Evolutionary conservation across 768 basidiomycete genomes (phyloP).

Genomic region (Auricularia heimuer): DNA sequence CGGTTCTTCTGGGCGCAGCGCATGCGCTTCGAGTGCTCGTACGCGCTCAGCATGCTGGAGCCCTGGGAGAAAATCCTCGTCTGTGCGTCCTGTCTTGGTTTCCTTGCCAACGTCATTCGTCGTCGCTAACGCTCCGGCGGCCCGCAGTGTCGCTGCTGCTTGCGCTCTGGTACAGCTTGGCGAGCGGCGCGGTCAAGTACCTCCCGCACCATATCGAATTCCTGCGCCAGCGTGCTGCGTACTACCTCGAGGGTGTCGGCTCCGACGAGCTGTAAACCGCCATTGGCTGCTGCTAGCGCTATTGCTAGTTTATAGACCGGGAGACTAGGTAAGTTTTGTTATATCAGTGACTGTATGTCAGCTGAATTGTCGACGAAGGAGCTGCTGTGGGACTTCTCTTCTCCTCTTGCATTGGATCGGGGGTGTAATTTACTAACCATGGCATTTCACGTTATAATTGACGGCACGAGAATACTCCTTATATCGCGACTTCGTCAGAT

Average conservation of each 20-base stretch:
- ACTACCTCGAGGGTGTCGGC: slow-evolving; percentile 35
- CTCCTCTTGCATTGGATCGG: no score
- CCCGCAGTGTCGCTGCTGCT: neutral
- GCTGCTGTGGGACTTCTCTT: no score
- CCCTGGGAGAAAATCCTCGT: slow-evolving; percentile 59
- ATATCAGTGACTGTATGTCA: no score
- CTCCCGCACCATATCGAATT: slow-evolving; percentile 47
- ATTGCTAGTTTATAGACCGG: no score
- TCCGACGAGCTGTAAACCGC: neutral
- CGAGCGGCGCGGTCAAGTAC: slow-evolving; percentile 44
- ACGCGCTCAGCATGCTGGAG: slow-evolving; percentile 51
- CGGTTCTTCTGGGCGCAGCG: slow-evolving; percentile 41
- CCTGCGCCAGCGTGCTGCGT: slow-evolving; percentile 43
- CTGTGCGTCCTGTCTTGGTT: slow-evolving; percentile 29
- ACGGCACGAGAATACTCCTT: no score
- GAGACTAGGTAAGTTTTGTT: no score
- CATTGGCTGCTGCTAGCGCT: no score
- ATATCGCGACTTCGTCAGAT: no score
- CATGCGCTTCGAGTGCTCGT: slow-evolving; percentile 49
- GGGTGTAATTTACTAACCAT: no score
- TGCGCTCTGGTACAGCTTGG: slow-evolving; percentile 32
- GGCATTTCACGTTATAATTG: no score
- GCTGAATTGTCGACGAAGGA: no score
- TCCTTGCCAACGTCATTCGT: neutral
- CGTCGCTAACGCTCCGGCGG: neutral